A percentile compares a stretch with the other conserved stretches of the same genome.
phyloP scores from a whole-genome alignment of 1,284 basidiomycete species.

The Sporisorium exsertum region DNA sequence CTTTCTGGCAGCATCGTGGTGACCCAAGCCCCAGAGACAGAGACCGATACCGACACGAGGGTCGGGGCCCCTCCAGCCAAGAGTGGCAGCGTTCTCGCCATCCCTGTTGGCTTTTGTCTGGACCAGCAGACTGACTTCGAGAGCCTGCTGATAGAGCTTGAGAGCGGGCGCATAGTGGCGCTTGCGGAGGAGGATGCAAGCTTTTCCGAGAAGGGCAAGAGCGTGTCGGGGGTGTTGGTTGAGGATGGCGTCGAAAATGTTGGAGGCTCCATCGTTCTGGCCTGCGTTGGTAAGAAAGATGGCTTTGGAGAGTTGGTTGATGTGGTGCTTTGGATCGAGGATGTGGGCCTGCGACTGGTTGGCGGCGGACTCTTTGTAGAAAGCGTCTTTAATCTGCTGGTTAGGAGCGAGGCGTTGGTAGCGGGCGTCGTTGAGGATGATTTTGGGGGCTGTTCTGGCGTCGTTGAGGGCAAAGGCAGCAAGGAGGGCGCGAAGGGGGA shows the following conservation, averaged over 20 bases:
- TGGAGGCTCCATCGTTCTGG: constrained; percentile 50
- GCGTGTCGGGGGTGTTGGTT: constrained; percentile 49
- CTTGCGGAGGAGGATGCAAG: constrained; percentile 61
- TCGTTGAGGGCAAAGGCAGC: constrained; percentile 53
- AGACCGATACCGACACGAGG: constrained; percentile 67
- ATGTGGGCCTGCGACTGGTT: constrained; percentile 39
- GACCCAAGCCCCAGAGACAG: constrained; percentile 63
- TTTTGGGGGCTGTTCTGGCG: constrained; percentile 59
- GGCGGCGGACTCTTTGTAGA: constrained; percentile 39
- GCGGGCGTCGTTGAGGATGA: constrained; percentile 58
- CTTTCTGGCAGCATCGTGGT: constrained; percentile 60
- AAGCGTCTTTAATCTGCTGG: constrained; percentile 46
- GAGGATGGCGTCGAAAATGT: constrained; percentile 55
- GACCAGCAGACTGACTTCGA: constrained; percentile 54
- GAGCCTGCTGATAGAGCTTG: constrained; percentile 62
- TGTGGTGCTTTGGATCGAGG: constrained; percentile 51
- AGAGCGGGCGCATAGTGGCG: constrained; percentile 59
- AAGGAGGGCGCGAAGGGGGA: constrained; percentile 54
- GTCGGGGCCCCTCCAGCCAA: constrained; percentile 62
- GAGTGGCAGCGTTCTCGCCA: constrained; percentile 25
- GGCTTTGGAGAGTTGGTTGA: constrained; percentile 53
- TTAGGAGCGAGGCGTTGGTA: constrained; percentile 55
- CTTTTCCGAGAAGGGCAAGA: constrained; percentile 64
- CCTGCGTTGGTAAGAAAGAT: constrained; percentile 50
- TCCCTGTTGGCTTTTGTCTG: constrained; percentile 49